Evolutionary conservation across 208 protist genomes (phyloP).

Genomic region (Lotmaria passim): DNA sequence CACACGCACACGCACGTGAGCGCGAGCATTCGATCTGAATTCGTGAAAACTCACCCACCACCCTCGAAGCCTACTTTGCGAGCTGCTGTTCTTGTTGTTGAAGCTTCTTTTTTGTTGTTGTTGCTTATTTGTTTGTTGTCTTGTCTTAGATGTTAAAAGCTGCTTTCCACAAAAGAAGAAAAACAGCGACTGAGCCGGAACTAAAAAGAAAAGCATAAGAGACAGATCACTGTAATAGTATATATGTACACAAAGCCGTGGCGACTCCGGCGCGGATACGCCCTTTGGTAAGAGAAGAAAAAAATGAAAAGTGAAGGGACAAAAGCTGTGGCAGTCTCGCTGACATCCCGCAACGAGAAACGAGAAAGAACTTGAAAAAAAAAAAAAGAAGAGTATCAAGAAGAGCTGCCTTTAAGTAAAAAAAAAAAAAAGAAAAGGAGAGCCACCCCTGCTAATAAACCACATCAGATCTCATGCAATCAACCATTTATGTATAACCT

Average conservation of each 20-base stretch:
- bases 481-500: neutral
- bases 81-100: no score
- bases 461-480: neutral
- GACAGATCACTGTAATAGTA: neutral
- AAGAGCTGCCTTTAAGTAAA: conserved; percentile 1
- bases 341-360: conserved; percentile 19
- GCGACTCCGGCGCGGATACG: neutral
- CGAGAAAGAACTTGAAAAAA: neutral
- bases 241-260: conserved; percentile 1
- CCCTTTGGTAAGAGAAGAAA: neutral
- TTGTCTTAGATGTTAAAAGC: no score
- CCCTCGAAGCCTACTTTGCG: no score
- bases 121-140: no score
- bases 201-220: neutral
- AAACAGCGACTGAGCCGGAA: neutral
- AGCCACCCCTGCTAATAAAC: neutral
- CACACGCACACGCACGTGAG: no score
- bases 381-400: conserved; percentile 16
- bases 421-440: neutral
- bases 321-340: conserved; percentile 9
- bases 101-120: no score
- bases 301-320: neutral
- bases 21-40: no score
- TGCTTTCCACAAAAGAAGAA: neutral
- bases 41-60: no score